Evolutionary conservation across 2,329 filamentous ascomycete genomes (phyloP).

Genomic region (Nannizzia gypsea): DNA sequence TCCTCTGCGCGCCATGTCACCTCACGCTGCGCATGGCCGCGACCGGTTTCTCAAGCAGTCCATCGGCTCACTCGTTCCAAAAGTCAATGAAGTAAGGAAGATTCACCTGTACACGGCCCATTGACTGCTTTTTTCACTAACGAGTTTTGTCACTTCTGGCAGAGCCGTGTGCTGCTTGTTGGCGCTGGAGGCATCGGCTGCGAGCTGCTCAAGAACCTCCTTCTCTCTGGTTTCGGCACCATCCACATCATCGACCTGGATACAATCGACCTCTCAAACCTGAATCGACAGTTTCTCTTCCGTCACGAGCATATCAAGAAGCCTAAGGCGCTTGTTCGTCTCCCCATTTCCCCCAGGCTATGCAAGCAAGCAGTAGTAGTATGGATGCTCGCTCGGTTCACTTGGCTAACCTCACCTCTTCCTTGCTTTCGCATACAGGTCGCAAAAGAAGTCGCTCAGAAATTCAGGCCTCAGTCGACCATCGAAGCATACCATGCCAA

Average conservation of each 20-base stretch:
- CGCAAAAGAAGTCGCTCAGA: constrained; percentile 79
- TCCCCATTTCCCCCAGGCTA: not conserved
- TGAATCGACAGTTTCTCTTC: constrained; percentile 96
- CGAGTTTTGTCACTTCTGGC: constrained; percentile 13
- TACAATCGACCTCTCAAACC: constrained; percentile 93
- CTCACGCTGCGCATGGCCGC: constrained; percentile 15
- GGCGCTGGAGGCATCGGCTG: constrained; percentile 96
- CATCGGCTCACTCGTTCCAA: constrained; percentile 30
- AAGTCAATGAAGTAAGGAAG: constrained; percentile 30
- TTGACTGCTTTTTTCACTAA: not conserved
- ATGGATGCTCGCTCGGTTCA: not conserved
- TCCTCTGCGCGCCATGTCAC: not conserved
- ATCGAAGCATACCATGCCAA: constrained; percentile 86
- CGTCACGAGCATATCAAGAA: constrained; percentile 96
- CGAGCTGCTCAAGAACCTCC: constrained; percentile 92
- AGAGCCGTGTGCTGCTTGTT: constrained; percentile 85
- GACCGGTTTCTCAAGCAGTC: constrained; percentile 34
- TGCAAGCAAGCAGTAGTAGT: too few relatives aligned
- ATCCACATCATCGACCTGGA: constrained; percentile 94
- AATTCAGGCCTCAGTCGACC: constrained; percentile 79
- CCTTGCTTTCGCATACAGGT: constrained; percentile 46
- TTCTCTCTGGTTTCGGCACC: constrained; percentile 81
- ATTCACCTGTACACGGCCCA: not conserved
- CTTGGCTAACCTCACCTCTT: constrained; percentile 14
- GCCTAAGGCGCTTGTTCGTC: constrained; percentile 72